Evolutionary conservation across 148 eudicot genomes (phyloP), one percentile per base, ranked within the genome.

Genomic region (Dianthus caryophyllus): DNA sequence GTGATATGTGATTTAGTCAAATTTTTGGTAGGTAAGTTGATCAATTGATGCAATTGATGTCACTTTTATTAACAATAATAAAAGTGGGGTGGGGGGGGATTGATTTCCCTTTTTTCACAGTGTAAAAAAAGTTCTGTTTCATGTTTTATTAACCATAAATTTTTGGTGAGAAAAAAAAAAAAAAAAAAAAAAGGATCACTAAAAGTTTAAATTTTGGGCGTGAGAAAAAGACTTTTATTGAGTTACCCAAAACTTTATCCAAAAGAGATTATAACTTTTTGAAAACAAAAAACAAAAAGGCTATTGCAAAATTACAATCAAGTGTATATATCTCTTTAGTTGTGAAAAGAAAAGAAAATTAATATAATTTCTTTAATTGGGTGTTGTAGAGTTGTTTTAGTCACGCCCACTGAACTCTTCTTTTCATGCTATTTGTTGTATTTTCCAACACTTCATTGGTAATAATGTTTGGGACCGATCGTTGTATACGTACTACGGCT

Each of bases 21-120:
- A n/a, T n/a, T 16, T 26, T 15, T 31, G 54, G 46, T 56, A 46
- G 61, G 60, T 60, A 51, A 51, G 26, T 38, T 51, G 55, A 26
- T 60, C 36, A 51, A 38, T 38, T 51, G 55, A 26, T 67, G 16
- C 27, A 31, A 52, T 20, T 72, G 65, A 56, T 53, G 59, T 39
- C 29, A 55, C 52, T 57, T 66, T 54, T 15, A 49, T 44, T 21
- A n/a, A n/a, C n/a, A n/a, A n/a, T n/a, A n/a, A n/a, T n/a, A n/a
- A n/a, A n/a, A n/a, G n/a, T n/a, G n/a, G n/a, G n/a, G n/a, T 63
- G 4, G 73, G 43, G 64, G 39, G 71, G 70, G 74, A 65, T 75
- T 58, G 67, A 60, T 70, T 62, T 13, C 12, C 66, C n/a, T n/a
- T n/a, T 54, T 61, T 65, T 59, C 71, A 65, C 48, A 50, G 14